Evolutionary conservation across 1,139 yeast species (phyloP).

Genomic region (Pichia terricola): DNA sequence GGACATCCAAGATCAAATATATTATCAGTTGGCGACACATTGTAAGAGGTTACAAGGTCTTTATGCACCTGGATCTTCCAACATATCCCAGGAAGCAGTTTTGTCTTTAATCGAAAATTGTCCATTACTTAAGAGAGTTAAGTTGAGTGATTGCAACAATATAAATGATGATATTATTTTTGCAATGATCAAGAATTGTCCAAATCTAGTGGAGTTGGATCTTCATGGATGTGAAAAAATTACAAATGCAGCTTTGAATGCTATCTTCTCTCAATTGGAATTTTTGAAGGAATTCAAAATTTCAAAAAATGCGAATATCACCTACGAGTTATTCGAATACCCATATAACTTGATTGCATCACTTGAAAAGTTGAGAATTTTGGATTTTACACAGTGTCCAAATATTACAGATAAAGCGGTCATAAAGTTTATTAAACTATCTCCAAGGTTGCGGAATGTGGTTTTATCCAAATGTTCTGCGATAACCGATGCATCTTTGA

Average conservation of each 20-base stretch:
- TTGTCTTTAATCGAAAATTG: slow-evolving; percentile 50
- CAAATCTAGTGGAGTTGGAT: slow-evolving; percentile 80
- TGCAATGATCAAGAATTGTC: slow-evolving; percentile 59
- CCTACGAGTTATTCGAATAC: slow-evolving; percentile 52
- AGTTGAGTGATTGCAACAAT: slow-evolving; percentile 61
- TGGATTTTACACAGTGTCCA: slow-evolving; percentile 81
- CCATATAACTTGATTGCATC: slow-evolving; percentile 29
- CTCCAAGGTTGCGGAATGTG: slow-evolving; percentile 82
- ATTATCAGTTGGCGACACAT: slow-evolving; percentile 56
- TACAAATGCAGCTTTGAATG: slow-evolving; percentile 50
- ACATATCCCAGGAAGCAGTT: slow-evolving; percentile 61
- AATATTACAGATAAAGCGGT: slow-evolving; percentile 75
- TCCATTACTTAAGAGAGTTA: slow-evolving; percentile 71
- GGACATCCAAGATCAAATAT: slow-evolving; percentile 56
- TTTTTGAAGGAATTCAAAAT: slow-evolving; percentile 78
- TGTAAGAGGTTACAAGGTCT: slow-evolving; percentile 81
- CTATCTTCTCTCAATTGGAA: slow-evolving; percentile 54
- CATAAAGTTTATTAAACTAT: slow-evolving; percentile 58
- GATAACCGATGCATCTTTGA: slow-evolving; percentile 74
- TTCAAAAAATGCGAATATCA: slow-evolving; percentile 60
- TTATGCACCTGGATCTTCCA: slow-evolving; percentile 78
- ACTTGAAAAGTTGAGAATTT: slow-evolving; percentile 54
- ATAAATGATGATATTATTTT: slow-evolving; percentile 63
- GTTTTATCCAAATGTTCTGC: slow-evolving; percentile 84
- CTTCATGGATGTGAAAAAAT: slow-evolving; percentile 74